A percentile compares a stretch with the other conserved stretches of the same genome.
These are phyloP conservation scores for Macrocybe gigantea DNA, from an alignment of 768 basidiomycete genomes.

Conservation along the genomic window DNA sequence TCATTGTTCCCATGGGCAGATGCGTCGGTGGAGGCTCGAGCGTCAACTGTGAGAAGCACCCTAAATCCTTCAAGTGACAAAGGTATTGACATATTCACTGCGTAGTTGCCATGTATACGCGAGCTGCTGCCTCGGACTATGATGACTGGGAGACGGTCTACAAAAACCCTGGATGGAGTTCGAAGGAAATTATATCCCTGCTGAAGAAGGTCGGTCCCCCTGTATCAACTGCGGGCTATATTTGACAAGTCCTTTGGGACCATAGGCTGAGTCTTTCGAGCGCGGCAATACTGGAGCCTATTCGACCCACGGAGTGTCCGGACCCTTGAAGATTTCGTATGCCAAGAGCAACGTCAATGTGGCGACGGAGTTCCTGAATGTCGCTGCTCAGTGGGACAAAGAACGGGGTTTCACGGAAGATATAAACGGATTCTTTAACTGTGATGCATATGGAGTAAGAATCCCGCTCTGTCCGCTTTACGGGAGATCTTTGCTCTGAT, in stretches of 20 bases:
- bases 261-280: slow-evolving; percentile 37
- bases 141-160: slow-evolving; percentile 53
- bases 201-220: slow-evolving; percentile 41
- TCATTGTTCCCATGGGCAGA: slow-evolving; percentile 38
- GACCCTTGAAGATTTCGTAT: slow-evolving; percentile 46
- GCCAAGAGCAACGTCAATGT: slow-evolving; percentile 32
- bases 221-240: background rate
- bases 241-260: background rate
- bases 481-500: background rate
- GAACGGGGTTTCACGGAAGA: slow-evolving; percentile 38
- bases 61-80: background rate
- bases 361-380: slow-evolving; percentile 39
- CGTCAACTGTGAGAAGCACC: slow-evolving; percentile 44
- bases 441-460: slow-evolving; percentile 44
- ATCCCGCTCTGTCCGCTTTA: background rate
- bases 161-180: slow-evolving; percentile 58
- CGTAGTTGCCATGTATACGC: slow-evolving; percentile 48
- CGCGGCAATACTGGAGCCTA: slow-evolving; percentile 10
- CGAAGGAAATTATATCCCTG: slow-evolving; percentile 49
- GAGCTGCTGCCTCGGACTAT: slow-evolving; percentile 57
- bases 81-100: background rate
- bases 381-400: slow-evolving; percentile 43
- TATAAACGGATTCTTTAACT: slow-evolving; percentile 37
- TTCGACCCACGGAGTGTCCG: slow-evolving; percentile 39
- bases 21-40: slow-evolving; percentile 58